Conservation (phyloP, 305 asterid species). For the Lippia alba region DNA sequence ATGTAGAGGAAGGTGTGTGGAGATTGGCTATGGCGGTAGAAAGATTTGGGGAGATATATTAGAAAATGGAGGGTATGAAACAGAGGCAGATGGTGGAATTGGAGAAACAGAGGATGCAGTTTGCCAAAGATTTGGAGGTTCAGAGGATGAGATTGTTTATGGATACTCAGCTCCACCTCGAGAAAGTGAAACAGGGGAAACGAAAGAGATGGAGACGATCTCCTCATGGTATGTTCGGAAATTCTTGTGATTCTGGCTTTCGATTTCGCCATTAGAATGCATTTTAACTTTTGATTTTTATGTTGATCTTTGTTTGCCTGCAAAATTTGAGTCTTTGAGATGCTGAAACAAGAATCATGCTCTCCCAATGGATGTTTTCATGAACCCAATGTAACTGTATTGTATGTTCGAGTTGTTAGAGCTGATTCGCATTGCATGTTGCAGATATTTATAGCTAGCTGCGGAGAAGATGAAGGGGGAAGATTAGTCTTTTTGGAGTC, state of each 20-base stretch:
- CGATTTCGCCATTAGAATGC: neutral
- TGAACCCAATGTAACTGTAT: too few species aligned
- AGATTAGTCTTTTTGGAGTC: conserved; percentile 4
- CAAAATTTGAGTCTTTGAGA: neutral
- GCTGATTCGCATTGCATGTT: conserved; percentile 20
- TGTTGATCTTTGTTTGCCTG: neutral
- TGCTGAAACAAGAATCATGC: neutral
- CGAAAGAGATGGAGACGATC: conserved; percentile 68
- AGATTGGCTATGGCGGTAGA: conserved; percentile 83
- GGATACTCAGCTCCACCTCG: conserved; percentile 81
- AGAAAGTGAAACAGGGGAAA: conserved; percentile 68
- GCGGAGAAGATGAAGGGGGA: conserved; percentile 25
- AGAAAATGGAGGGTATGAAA: conserved; percentile 85
- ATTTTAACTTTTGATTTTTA: neutral
- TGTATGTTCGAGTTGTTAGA: conserved; percentile 6
- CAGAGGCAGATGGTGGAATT: conserved; percentile 89
- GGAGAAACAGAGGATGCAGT: conserved; percentile 96
- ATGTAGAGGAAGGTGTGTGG: conserved; percentile 60
- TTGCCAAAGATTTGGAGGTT: conserved; percentile 89
- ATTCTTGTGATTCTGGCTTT: neutral
- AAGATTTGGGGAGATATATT: conserved; percentile 77
- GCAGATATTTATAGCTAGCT: conserved; percentile 53
- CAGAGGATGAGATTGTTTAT: conserved; percentile 88
- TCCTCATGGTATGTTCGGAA: conserved; percentile 59
- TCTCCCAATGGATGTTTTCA: neutral